A percentile compares a stretch with the other conserved stretches of the same genome.
Conservation (phyloP, 495 filamentous ascomycete genomes). For the Margaritispora aquatica region DNA sequence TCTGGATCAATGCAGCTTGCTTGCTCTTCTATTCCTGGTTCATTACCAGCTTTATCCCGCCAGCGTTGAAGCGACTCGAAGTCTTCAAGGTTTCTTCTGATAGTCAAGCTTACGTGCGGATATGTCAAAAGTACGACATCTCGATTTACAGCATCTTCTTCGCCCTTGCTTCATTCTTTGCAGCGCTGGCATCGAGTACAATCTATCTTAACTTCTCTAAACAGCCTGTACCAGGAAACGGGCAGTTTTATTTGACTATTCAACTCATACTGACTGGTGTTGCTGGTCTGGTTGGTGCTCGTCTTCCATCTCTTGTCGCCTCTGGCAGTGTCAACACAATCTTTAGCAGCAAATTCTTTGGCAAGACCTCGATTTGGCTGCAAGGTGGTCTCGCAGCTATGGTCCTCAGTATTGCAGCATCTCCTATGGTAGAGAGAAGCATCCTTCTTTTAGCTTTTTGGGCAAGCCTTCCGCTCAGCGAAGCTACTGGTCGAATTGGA, state of each 20-base stretch:
- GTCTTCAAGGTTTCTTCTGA: neutral
- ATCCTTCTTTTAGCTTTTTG: neutral
- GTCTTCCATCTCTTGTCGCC: neutral
- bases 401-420: neutral
- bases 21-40: neutral
- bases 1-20: neutral
- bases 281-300: neutral
- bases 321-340: neutral
- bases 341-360: neutral
- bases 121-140: neutral
- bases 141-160: neutral
- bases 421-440: neutral
- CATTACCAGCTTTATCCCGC: neutral
- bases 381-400: neutral
- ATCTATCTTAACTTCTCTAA: neutral
- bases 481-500: neutral
- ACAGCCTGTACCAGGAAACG: neutral
- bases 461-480: neutral
- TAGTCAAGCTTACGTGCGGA: neutral
- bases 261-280: neutral
- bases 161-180: neutral
- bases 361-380: neutral
- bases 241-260: neutral
- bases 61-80: neutral
- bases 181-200: neutral